These are phyloP conservation scores for Piloderma croceum DNA, from an alignment of 768 basidiomycete genomes.

Conservation along the genomic window DNA sequence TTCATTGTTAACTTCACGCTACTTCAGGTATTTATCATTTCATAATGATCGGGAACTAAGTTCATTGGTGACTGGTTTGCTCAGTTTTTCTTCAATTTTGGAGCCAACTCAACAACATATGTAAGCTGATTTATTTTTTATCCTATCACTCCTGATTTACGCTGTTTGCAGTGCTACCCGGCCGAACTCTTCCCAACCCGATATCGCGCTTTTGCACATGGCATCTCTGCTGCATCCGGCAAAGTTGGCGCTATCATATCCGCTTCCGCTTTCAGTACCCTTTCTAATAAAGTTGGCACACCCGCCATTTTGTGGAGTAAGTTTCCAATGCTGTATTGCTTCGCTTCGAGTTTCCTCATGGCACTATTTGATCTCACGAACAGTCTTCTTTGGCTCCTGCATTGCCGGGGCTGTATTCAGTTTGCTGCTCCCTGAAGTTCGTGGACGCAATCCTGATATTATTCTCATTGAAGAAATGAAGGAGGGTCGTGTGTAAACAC, in stretches of 20 bases:
- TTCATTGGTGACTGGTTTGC: too few relatives aligned
- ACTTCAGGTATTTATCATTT: too few relatives aligned
- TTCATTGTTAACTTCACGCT: slow-evolving; percentile 73
- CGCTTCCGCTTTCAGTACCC: slow-evolving; percentile 64
- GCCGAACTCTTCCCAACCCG: slow-evolving; percentile 78
- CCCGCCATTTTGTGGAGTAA: slow-evolving; percentile 66
- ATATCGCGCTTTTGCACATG: slow-evolving; percentile 69
- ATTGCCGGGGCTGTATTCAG: slow-evolving; percentile 49
- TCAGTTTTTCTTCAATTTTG: slow-evolving; percentile 85
- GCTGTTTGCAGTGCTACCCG: slow-evolving; percentile 57
- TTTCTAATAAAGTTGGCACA: slow-evolving; percentile 57
- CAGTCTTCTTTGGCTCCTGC: slow-evolving; percentile 65
- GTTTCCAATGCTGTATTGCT: too few relatives aligned
- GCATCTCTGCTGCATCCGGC: slow-evolving; percentile 66
- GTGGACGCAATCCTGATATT: slow-evolving; percentile 45
- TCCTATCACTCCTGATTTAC: neutral
- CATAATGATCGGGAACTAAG: too few relatives aligned
- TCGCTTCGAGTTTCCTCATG: too few relatives aligned
- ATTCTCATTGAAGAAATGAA: slow-evolving; percentile 38
- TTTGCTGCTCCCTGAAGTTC: slow-evolving; percentile 47
- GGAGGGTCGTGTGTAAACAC: too few relatives aligned
- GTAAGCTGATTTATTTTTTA: slow-evolving; percentile 23
- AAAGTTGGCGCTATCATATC: slow-evolving; percentile 76
- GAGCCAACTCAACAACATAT: slow-evolving; percentile 70
- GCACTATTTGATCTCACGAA: too few relatives aligned